Conservation (phyloP, 2,329 filamentous ascomycete genomes). For the Fusarium penzigii region DNA sequence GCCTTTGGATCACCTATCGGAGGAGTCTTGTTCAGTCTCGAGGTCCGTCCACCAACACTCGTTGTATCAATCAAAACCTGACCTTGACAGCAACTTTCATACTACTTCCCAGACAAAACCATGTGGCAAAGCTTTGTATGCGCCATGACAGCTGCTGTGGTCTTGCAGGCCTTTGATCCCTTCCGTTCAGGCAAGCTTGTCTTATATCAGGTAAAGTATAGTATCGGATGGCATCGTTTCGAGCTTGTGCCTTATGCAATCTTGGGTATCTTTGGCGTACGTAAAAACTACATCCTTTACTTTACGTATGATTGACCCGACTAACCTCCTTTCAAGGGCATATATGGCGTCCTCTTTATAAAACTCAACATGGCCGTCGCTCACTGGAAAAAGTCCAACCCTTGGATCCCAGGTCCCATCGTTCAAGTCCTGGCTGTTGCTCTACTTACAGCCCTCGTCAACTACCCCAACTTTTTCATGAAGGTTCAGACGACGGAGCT, state of each 20-base stretch:
- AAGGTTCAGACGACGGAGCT: conserved; percentile 88
- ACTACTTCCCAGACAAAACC: conserved; percentile 98
- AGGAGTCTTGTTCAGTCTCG: conserved; percentile 92
- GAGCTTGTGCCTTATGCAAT: conserved; percentile 86
- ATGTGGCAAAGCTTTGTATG: conserved; percentile 99
- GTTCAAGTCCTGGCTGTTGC: conserved; percentile 79
- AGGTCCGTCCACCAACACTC: conserved; percentile 48
- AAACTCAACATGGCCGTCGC: conserved; percentile 88
- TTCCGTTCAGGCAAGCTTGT: conserved; percentile 96
- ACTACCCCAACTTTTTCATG: conserved; percentile 97
- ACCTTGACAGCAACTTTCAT: conserved; percentile 75
- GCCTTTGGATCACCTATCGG: conserved; percentile 94
- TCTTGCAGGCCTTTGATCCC: conserved; percentile 88
- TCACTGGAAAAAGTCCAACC: conserved; percentile 69
- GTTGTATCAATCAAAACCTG: neutral
- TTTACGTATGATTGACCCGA: conserved; percentile 6
- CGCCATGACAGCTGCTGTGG: conserved; percentile 96
- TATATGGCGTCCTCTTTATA: conserved; percentile 94
- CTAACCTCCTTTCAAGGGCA: conserved; percentile 50
- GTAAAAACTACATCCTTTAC: conserved; percentile 18
- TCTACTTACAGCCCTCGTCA: conserved; percentile 81
- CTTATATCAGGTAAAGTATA: conserved; percentile 93
- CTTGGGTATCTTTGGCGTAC: conserved; percentile 77
- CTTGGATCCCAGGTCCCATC: conserved; percentile 71
- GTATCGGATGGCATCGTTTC: conserved; percentile 88